Base-by-base conservation (phyloP, 257 asterid species). In the Solanum gracilifrons region DNA sequence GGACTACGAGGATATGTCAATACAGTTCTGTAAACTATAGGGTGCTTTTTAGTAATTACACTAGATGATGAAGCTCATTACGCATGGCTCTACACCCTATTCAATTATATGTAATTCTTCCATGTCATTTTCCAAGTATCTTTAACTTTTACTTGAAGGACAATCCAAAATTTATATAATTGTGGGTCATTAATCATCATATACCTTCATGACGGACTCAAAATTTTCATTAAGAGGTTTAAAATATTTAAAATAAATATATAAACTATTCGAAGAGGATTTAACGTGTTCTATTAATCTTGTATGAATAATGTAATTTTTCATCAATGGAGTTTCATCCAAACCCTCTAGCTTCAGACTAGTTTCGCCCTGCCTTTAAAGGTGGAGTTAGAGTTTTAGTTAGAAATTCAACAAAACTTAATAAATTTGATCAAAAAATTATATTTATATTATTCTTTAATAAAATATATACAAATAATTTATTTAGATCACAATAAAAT, bases 71-170 rank as follows among this genome's bases (percentile, higher is more conserved):
- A 60, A 90, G 75, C 80, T 79, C 77, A 77, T 86, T 84, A 55
- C 89, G 89, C 89, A 69, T 86, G 88, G 58, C 20, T 23, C 35
- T 83, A 43, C 69, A 43, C 69, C 2, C 13, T 48, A 25, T 48
- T 31, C 12, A 48, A 48, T 20, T 48, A 82, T 25, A 27, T 15
- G n/a, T 80, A 46, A 27, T 29, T 18, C 68, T 15, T 46, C 68
- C 68, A 46, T 80, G 71, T 82, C 85, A 82, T 60, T 85, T 27
- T 76, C 35, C 77, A 41, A 62, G 66, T 82, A 33, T 83, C 64
- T 64, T 39, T 13, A 37, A 32, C 87, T 79, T 89, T 88, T 86
- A 43, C 89, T 84, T 87, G 74, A 79, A 88, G 88, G 48, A 89
- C 29, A 82, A 82, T 82, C 43, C 85, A 82, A 88, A 86, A 79